Evolutionary conservation across 1,139 yeast species (phyloP).

Genomic region (Meyerozyma carpophila): DNA sequence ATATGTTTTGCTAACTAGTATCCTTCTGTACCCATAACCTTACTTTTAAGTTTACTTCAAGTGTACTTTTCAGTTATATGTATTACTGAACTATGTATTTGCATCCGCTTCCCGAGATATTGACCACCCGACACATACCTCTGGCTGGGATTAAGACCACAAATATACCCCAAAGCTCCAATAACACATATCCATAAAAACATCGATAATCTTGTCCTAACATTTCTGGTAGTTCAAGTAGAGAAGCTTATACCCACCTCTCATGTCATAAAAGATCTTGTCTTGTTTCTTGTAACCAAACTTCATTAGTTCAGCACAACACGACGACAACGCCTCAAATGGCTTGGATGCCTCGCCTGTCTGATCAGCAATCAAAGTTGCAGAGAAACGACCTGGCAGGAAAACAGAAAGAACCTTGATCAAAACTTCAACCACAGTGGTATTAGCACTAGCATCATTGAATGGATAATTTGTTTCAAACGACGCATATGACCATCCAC

Average conservation of each 20-base stretch:
- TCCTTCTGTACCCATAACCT: neutral
- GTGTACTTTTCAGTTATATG: neutral
- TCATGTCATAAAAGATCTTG: conserved; percentile 65
- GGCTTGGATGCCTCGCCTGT: conserved; percentile 13
- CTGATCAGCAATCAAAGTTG: conserved; percentile 55
- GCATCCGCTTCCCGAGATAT: neutral
- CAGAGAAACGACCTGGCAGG: conserved; percentile 71
- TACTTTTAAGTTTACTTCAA: no score
- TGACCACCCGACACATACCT: conserved; percentile 1
- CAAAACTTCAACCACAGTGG: conserved; percentile 48
- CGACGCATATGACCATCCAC: conserved; percentile 93
- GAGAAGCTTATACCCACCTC: conserved; percentile 40
- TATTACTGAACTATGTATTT: neutral
- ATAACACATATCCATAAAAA: neutral
- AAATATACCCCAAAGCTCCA: conserved; percentile 1
- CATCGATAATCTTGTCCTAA: neutral
- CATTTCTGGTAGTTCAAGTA: conserved; percentile 33
- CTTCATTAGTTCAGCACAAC: conserved; percentile 27
- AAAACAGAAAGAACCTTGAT: conserved; percentile 58
- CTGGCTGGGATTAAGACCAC: neutral
- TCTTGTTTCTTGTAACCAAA: conserved; percentile 63
- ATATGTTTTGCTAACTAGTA: neutral
- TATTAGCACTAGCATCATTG: conserved; percentile 24
- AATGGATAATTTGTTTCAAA: conserved; percentile 82
- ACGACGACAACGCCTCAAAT: conserved; percentile 25